Evolutionary conservation across 768 basidiomycete species (phyloP).

Genomic region (Fibroporia radiculosa): DNA sequence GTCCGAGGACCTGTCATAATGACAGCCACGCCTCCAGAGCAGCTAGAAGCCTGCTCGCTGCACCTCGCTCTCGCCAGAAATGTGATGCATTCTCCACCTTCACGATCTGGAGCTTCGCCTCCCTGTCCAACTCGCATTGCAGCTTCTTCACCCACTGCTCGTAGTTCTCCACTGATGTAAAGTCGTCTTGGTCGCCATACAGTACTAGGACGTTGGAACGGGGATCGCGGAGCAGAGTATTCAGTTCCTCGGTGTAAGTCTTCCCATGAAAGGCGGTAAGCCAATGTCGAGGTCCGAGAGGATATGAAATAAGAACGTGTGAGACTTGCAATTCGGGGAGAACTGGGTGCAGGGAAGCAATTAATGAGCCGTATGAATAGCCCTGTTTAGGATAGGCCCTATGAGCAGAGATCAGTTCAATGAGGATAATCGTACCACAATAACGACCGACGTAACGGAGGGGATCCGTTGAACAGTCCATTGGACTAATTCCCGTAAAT

Average conservation of each 20-base stretch:
- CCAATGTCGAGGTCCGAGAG: constrained; percentile 56
- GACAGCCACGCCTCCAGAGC: constrained; percentile 13
- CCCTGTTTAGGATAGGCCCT: constrained; percentile 38
- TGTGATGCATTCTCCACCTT: constrained; percentile 47
- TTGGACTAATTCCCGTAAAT: constrained; percentile 54
- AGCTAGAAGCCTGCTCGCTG: constrained; percentile 5
- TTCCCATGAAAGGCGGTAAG: constrained; percentile 61
- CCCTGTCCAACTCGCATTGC: constrained; percentile 9
- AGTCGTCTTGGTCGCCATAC: constrained; percentile 66
- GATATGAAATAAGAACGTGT: constrained; percentile 73
- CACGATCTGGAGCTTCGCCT: constrained; percentile 24
- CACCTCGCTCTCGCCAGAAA: constrained; percentile 47
- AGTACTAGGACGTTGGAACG: constrained; percentile 50
- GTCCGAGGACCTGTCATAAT: constrained; percentile 3
- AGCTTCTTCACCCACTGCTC: constrained; percentile 45
- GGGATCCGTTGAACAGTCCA: constrained; percentile 41
- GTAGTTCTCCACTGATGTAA: constrained; percentile 51
- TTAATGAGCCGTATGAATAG: constrained; percentile 76
- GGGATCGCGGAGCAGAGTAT: constrained; percentile 38
- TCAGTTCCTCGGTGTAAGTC: constrained; percentile 45
- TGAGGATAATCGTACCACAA: constrained; percentile 43
- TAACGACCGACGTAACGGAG: constrained; percentile 41
- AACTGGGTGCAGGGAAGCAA: constrained; percentile 57
- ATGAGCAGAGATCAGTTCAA: neutral
- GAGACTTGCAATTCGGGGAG: constrained; percentile 45